These are phyloP conservation scores for Pichia nakasei DNA, from an alignment of 805 yeast species.

Conservation along the genomic window DNA sequence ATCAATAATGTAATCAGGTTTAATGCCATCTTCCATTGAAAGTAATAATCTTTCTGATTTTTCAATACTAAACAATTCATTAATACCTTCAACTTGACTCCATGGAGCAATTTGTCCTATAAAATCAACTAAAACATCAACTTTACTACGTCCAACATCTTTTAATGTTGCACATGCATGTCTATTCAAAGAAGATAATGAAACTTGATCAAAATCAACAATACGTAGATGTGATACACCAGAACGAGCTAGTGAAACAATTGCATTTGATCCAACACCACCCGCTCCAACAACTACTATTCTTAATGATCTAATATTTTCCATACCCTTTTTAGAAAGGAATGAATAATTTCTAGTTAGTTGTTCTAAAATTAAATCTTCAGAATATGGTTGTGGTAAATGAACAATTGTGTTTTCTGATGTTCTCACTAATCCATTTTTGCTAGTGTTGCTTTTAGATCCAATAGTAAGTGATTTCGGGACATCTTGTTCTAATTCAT, in stretches of 20 bases:
- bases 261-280: constrained; percentile 97
- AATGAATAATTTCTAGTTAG: constrained; percentile 91
- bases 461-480: background rate
- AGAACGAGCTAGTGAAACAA: constrained; percentile 82
- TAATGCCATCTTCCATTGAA: constrained; percentile 26
- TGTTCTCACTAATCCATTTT: constrained; percentile 2
- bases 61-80: constrained; percentile 67
- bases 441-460: background rate
- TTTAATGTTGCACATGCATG: constrained; percentile 87
- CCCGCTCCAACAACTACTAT: constrained; percentile 89
- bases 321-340: constrained; percentile 78
- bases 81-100: constrained; percentile 71
- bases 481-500: background rate
- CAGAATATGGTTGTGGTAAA: constrained; percentile 31
- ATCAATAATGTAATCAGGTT: constrained; percentile 78
- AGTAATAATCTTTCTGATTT: constrained; percentile 53
- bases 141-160: constrained; percentile 93
- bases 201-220: constrained; percentile 94
- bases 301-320: constrained; percentile 56
- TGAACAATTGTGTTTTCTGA: constrained; percentile 10
- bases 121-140: constrained; percentile 65
- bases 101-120: constrained; percentile 82
- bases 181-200: constrained; percentile 83
- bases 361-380: constrained; percentile 79
- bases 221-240: constrained; percentile 75